These are phyloP conservation scores for Monosporozyma yasuniensis DNA, from an alignment of 805 yeast genomes.

Conservation along the genomic window DNA sequence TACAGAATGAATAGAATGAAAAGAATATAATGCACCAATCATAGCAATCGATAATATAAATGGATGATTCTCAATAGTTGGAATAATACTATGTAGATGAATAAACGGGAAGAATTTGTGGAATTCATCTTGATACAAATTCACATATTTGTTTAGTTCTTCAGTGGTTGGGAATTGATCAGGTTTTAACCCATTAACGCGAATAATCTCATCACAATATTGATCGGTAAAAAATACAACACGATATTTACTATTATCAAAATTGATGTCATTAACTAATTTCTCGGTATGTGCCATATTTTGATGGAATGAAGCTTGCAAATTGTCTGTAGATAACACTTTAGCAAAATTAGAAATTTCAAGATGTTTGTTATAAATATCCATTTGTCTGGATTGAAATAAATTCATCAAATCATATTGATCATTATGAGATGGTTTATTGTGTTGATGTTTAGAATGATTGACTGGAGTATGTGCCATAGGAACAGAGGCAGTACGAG, in stretches of 20 bases:
- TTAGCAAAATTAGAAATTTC: constrained; percentile 4
- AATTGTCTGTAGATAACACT: background rate
- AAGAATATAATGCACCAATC: constrained; percentile 79
- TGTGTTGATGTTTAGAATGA: background rate
- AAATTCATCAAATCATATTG: constrained; percentile 41
- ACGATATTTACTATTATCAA: background rate
- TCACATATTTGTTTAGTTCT: constrained; percentile 68
- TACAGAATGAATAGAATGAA: constrained; percentile 68
- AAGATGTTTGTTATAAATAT: constrained; percentile 40
- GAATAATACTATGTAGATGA: constrained; percentile 55
- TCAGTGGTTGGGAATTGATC: constrained; percentile 64
- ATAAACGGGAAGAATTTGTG: constrained; percentile 58
- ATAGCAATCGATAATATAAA: constrained; percentile 73
- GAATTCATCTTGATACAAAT: constrained; percentile 68
- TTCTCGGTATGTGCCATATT: background rate
- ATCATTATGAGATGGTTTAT: background rate
- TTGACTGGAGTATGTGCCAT: background rate
- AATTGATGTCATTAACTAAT: background rate
- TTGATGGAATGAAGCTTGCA: background rate
- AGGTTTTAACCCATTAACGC: constrained; percentile 42
- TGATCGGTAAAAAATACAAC: constrained; percentile 36
- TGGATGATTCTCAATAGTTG: constrained; percentile 49
- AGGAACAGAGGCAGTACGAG: background rate
- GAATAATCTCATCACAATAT: constrained; percentile 46
- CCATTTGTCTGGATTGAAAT: constrained; percentile 46